These are phyloP conservation scores for Chimonanthus salicifolius DNA, from an alignment of 164 flowering plant species.

Conservation along the genomic window DNA sequence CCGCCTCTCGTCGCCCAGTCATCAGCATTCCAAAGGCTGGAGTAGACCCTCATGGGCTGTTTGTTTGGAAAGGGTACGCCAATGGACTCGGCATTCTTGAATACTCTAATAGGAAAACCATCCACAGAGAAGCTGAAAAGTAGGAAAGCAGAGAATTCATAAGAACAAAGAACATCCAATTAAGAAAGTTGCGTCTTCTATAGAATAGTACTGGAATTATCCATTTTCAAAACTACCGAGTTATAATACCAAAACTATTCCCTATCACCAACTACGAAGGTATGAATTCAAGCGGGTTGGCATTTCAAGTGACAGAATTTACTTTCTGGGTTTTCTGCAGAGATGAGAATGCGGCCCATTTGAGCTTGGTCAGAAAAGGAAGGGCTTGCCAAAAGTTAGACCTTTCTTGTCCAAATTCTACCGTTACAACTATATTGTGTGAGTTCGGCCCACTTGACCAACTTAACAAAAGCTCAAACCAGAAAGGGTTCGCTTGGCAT, in stretches of 20 bases:
- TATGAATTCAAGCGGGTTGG: too few relatives aligned
- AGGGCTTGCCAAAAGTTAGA: too few relatives aligned
- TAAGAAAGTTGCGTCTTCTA: not conserved
- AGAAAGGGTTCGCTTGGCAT: too few relatives aligned
- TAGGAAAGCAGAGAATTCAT: not conserved
- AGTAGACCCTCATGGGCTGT: conserved; percentile 12
- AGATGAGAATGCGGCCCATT: too few relatives aligned
- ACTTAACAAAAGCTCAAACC: too few relatives aligned
- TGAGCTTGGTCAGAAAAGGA: too few relatives aligned
- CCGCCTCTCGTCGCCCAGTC: conserved; percentile 15
- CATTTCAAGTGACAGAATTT: not conserved
- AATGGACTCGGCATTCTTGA: conserved; percentile 6
- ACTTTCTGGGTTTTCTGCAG: not conserved
- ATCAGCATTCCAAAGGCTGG: conserved; percentile 12
- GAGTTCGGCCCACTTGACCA: too few relatives aligned
- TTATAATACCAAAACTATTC: not conserved
- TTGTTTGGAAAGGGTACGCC: conserved; percentile 11
- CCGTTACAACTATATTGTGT: too few relatives aligned
- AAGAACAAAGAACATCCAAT: not conserved
- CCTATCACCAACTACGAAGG: not conserved
- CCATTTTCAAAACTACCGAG: not conserved
- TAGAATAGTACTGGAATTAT: too few relatives aligned
- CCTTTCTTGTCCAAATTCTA: too few relatives aligned
- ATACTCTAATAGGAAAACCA: conserved; percentile 9
- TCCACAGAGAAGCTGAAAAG: conserved; percentile 10